phyloP scores from a whole-genome alignment of 2,329 filamentous ascomycete genomes.

The Lasiodiplodia gonubiensis region DNA sequence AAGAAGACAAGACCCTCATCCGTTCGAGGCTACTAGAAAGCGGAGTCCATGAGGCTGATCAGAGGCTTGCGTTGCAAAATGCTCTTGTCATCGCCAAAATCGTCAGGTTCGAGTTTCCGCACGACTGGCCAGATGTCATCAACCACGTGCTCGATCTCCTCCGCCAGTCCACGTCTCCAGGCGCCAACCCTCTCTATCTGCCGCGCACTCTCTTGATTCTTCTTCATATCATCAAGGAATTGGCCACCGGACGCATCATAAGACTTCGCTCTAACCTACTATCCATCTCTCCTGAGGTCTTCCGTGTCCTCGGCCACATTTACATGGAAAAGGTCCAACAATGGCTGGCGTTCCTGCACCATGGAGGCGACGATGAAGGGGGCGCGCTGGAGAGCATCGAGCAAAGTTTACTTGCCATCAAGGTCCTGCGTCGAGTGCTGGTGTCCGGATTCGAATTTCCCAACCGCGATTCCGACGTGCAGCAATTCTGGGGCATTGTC shows the following conservation, averaged over 20 bases:
- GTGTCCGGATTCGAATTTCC: slow-evolving; percentile 84
- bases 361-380: slow-evolving; percentile 63
- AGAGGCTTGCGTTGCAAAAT: slow-evolving; percentile 81
- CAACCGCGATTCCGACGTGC: slow-evolving; percentile 75
- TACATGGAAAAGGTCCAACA: slow-evolving; percentile 74
- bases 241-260: slow-evolving; percentile 78
- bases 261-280: slow-evolving; percentile 78
- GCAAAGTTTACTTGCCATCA: slow-evolving; percentile 79
- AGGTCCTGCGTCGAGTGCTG: slow-evolving; percentile 78
- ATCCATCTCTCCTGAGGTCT: slow-evolving; percentile 78
- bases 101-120: slow-evolving; percentile 84
- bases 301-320: slow-evolving; percentile 78
- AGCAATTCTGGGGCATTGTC: slow-evolving; percentile 79
- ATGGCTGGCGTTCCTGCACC: slow-evolving; percentile 69
- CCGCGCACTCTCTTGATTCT: slow-evolving; percentile 76
- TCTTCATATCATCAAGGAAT: slow-evolving; percentile 87
- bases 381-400: slow-evolving; percentile 69
- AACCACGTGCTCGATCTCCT: slow-evolving; percentile 59
- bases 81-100: slow-evolving; percentile 88
- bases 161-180: slow-evolving; percentile 58
- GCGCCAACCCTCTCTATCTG: slow-evolving; percentile 69
- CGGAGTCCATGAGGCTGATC: slow-evolving; percentile 76
- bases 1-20: slow-evolving; percentile 77
- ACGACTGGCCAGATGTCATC: slow-evolving; percentile 70
- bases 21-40: slow-evolving; percentile 76